phyloP scores from a whole-genome alignment of 768 basidiomycete species.

The Amylocystis lapponica region DNA sequence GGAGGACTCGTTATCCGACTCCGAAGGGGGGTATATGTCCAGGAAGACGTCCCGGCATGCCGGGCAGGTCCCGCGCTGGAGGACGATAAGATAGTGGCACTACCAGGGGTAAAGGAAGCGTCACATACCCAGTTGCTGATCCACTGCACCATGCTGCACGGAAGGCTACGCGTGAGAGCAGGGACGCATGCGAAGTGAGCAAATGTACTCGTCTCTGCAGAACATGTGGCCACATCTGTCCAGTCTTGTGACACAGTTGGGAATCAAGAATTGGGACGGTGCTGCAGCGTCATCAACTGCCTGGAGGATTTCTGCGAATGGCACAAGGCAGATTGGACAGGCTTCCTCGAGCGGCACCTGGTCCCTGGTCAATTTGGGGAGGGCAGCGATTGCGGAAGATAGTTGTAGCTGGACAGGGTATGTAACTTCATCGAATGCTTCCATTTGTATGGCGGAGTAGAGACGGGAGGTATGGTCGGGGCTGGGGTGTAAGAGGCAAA shows the following conservation, averaged over 20 bases:
- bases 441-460: too few relatives aligned
- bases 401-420: slow-evolving; percentile 28
- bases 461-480: neutral
- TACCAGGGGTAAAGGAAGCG: slow-evolving; percentile 12
- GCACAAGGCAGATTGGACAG: slow-evolving; percentile 61
- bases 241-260: slow-evolving; percentile 51
- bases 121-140: slow-evolving; percentile 46
- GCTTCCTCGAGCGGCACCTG: slow-evolving; percentile 43
- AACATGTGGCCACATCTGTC: slow-evolving; percentile 60
- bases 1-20: slow-evolving; percentile 59
- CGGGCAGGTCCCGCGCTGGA: slow-evolving; percentile 67
- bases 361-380: slow-evolving; percentile 38
- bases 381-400: slow-evolving; percentile 31
- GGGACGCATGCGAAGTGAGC: neutral
- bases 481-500: neutral
- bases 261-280: too few relatives aligned
- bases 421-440: too few relatives aligned
- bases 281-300: too few relatives aligned
- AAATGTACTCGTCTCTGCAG: slow-evolving; percentile 56
- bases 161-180: neutral
- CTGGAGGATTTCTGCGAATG: slow-evolving; percentile 44
- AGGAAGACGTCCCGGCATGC: slow-evolving; percentile 59
- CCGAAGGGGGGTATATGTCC: slow-evolving; percentile 42
- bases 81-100: slow-evolving; percentile 15
- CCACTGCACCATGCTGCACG: slow-evolving; percentile 57